Percentiles rank a stretch among this genome's conserved stretches.
Evolutionary conservation across 805 yeast genomes (phyloP).

Genomic region (Tetrapisispora fleetii): DNA sequence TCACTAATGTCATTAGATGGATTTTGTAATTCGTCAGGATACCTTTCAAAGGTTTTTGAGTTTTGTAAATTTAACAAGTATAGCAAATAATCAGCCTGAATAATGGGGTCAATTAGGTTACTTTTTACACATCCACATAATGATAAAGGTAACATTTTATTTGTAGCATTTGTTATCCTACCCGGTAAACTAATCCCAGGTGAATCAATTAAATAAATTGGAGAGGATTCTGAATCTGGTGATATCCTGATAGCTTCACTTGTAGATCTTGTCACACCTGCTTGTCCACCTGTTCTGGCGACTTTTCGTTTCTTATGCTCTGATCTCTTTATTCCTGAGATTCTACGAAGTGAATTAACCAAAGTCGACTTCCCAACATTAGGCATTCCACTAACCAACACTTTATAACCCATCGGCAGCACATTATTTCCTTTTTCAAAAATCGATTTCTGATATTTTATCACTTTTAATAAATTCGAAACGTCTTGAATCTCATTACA

Average conservation of each 20-base stretch:
- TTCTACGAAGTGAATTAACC: slow-evolving; percentile 59
- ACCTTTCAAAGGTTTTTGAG: slow-evolving; percentile 7
- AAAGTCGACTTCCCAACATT: slow-evolving; percentile 94
- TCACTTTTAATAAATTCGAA: slow-evolving; percentile 37
- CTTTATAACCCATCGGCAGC: slow-evolving; percentile 74
- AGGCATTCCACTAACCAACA: slow-evolving; percentile 88
- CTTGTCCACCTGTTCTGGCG: slow-evolving; percentile 75
- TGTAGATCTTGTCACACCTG: slow-evolving; percentile 80
- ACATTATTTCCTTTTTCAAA: slow-evolving; percentile 37
- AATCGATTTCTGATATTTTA: slow-evolving; percentile 36
- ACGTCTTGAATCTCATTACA: slow-evolving; percentile 45
- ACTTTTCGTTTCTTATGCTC: slow-evolving; percentile 42
- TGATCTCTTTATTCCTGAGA: slow-evolving; percentile 21
- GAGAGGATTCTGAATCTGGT: slow-evolving; percentile 26
- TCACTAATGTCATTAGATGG: slow-evolving; percentile 69
- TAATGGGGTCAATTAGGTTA: slow-evolving; percentile 66
- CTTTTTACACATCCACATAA: slow-evolving; percentile 67
- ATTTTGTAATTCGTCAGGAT: slow-evolving; percentile 15
- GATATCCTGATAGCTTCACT: slow-evolving; percentile 61
- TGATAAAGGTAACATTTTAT: slow-evolving; percentile 65
- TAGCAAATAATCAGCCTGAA: slow-evolving; percentile 77
- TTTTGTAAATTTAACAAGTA: slow-evolving; percentile 57
- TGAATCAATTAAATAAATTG: slow-evolving; percentile 69
- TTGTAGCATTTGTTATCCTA: slow-evolving; percentile 39
- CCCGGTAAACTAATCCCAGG: slow-evolving; percentile 86